Percentiles rank a stretch among this genome's conserved stretches.
phyloP scores from a whole-genome alignment of 148 eudicot genomes.

The Vaccinium myrtillus region DNA sequence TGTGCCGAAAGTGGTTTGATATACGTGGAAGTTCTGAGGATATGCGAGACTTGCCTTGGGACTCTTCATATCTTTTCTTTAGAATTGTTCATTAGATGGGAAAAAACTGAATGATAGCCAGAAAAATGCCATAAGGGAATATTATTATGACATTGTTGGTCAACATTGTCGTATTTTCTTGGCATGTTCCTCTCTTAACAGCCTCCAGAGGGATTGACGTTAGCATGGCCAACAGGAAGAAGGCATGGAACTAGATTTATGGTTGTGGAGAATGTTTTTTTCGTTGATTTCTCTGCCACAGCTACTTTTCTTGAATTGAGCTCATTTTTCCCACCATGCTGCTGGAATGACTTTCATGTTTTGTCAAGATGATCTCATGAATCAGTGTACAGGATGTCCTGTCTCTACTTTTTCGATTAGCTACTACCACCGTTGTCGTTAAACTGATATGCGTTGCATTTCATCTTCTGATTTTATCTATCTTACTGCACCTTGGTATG shows the following conservation, averaged over 20 bases:
- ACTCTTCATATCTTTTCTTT: background rate
- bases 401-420: background rate
- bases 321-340: background rate
- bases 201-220: background rate
- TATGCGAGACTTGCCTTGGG: background rate
- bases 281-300: background rate
- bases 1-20: background rate
- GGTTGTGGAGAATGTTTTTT: background rate
- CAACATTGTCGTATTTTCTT: background rate
- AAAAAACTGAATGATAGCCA: background rate
- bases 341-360: background rate
- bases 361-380: background rate
- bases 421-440: background rate
- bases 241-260: background rate
- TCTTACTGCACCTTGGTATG: background rate
- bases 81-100: background rate
- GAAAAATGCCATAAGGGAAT: background rate
- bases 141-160: background rate
- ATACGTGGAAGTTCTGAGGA: background rate
- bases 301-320: background rate
- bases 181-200: background rate
- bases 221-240: background rate
- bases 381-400: background rate
- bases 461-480: background rate
- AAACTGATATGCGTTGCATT: background rate